These are phyloP conservation scores for Penicillium digitatum DNA, from an alignment of 2,329 filamentous ascomycete species.

Conservation along the genomic window DNA sequence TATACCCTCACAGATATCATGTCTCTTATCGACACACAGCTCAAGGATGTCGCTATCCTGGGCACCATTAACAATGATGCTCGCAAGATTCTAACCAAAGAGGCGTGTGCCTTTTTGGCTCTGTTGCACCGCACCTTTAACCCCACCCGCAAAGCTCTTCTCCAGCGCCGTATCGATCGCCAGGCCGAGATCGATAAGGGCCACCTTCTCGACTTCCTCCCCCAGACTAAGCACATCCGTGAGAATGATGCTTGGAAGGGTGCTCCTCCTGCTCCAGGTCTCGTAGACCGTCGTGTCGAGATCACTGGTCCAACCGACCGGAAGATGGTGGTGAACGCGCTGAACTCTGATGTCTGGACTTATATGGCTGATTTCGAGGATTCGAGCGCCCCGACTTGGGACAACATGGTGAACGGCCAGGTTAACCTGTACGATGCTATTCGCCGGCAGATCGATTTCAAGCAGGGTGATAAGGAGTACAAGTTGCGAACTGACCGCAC, in stretches of 20 bases:
- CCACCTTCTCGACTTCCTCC: constrained; percentile 84
- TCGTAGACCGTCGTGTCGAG: constrained; percentile 90
- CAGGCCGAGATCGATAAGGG: constrained; percentile 93
- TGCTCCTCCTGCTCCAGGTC: constrained; percentile 81
- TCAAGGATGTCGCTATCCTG: constrained; percentile 83
- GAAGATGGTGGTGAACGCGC: constrained; percentile 98
- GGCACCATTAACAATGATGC: constrained; percentile 73
- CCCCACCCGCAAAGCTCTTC: constrained; percentile 75
- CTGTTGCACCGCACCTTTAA: constrained; percentile 96
- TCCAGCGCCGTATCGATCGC: constrained; percentile 78
- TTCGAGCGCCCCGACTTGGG: constrained; percentile 93
- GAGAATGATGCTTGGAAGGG: constrained; percentile 93
- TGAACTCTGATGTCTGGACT: constrained; percentile 95
- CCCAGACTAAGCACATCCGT: constrained; percentile 91
- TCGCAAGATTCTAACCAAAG: constrained; percentile 85
- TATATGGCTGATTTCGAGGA: constrained; percentile 99
- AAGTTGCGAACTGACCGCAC: constrained; percentile 88
- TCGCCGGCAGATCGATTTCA: constrained; percentile 91
- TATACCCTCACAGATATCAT: constrained; percentile 41
- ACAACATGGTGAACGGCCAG: constrained; percentile 98
- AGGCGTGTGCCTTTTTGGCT: constrained; percentile 86
- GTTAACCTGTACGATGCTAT: constrained; percentile 97
- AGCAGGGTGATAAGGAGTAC: constrained; percentile 91
- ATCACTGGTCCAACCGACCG: constrained; percentile 96
- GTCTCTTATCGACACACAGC: constrained; percentile 69